Conservation (phyloP, 805 yeast species). For the Groenewaldozyma tartarivorans region DNA sequence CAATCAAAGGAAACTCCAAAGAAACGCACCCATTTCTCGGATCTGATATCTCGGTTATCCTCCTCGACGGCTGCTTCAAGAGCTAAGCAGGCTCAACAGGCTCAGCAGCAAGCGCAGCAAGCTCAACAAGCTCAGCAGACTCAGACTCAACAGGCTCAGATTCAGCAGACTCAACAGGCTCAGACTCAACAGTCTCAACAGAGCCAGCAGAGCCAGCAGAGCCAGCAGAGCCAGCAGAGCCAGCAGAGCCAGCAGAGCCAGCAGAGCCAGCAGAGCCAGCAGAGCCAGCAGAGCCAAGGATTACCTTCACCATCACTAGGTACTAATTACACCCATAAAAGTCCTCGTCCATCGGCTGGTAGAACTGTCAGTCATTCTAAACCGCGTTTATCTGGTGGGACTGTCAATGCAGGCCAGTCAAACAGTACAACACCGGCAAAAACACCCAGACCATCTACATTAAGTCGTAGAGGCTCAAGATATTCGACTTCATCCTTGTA, state of each 20-base stretch:
- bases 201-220: too few relatives aligned
- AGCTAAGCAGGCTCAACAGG: conserved; percentile 9
- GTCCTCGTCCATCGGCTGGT: not conserved
- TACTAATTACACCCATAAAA: not conserved
- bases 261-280: not conserved
- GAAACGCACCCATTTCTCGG: conserved; percentile 20
- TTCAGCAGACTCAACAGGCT: too few relatives aligned
- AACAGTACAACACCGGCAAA: conserved; percentile 1
- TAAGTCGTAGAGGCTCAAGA: too few relatives aligned
- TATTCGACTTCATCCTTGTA: too few relatives aligned
- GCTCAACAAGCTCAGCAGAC: not conserved
- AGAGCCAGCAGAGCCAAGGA: too few relatives aligned
- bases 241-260: too few relatives aligned
- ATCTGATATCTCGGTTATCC: conserved; percentile 23
- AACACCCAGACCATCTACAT: conserved; percentile 2
- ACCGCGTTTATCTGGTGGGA: not conserved
- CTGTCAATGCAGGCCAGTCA: not conserved
- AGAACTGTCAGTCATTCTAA: not conserved
- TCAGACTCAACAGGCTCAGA: too few relatives aligned
- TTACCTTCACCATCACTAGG: not conserved
- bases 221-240: too few relatives aligned
- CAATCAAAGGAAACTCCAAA: conserved; percentile 6
- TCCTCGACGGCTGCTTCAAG: conserved; percentile 23
- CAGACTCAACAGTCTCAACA: too few relatives aligned
- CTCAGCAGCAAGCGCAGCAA: not conserved